A percentile compares a stretch with the other conserved stretches of the same genome.
phyloP scores from a whole-genome alignment of 805 yeast genomes.

The Torulaspora maleeae region DNA sequence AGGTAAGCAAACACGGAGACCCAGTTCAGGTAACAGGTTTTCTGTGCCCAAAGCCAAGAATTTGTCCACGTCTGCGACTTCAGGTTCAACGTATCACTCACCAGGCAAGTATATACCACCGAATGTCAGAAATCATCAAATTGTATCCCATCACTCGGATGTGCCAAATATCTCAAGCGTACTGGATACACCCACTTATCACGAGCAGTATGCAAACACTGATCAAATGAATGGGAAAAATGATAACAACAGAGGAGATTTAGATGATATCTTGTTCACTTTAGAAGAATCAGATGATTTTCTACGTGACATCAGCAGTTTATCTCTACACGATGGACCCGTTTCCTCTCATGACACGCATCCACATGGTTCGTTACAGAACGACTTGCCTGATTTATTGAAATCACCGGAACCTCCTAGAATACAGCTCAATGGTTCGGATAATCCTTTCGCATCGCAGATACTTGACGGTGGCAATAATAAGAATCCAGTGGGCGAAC shows the following conservation, averaged over 20 bases:
- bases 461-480: slow-evolving; percentile 1
- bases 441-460: slow-evolving; percentile 8
- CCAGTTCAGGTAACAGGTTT: slow-evolving; percentile 20
- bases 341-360: slow-evolving; percentile 10
- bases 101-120: slow-evolving; percentile 69
- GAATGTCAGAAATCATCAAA: slow-evolving; percentile 43
- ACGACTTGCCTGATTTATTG: slow-evolving; percentile 31
- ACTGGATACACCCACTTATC: slow-evolving; percentile 17
- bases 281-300: slow-evolving; percentile 36
- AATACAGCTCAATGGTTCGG: slow-evolving; percentile 5
- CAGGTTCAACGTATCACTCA: slow-evolving; percentile 25
- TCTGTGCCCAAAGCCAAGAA: slow-evolving; percentile 7
- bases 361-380: slow-evolving; percentile 1
- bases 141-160: slow-evolving; percentile 12
- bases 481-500: background rate
- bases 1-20: slow-evolving; percentile 16
- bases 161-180: slow-evolving; percentile 28
- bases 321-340: slow-evolving; percentile 17
- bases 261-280: slow-evolving; percentile 34
- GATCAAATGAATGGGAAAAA: slow-evolving; percentile 9
- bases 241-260: slow-evolving; percentile 27
- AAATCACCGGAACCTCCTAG: slow-evolving; percentile 25
- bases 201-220: slow-evolving; percentile 21
- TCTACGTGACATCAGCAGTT: slow-evolving; percentile 25
- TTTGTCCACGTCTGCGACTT: slow-evolving; percentile 1